phyloP scores from a whole-genome alignment of 352 stramenopile genomes.

The Peronosclerospora sorghi region DNA sequence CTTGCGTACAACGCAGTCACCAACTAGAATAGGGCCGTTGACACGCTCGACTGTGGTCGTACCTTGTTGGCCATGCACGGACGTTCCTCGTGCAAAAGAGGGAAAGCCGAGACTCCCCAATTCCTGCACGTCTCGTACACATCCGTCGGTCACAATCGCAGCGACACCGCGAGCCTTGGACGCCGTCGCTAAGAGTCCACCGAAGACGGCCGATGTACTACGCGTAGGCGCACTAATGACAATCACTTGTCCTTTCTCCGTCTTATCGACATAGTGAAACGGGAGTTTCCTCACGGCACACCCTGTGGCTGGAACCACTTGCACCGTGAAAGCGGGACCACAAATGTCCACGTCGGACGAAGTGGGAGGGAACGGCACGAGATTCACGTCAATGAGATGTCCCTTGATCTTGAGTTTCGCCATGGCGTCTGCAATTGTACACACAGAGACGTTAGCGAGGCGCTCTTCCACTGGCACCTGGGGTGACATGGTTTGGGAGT shows the following conservation, averaged over 20 bases:
- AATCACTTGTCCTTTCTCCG: conserved; percentile 63
- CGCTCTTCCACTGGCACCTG: conserved; percentile 14
- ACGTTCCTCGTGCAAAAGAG: conserved; percentile 57
- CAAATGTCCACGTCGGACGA: conserved; percentile 63
- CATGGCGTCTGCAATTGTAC: conserved; percentile 70
- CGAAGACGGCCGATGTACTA: conserved; percentile 52
- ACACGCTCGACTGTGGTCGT: conserved; percentile 54
- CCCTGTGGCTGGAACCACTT: conserved; percentile 57
- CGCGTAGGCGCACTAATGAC: conserved; percentile 57
- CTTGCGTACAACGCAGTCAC: conserved; percentile 61
- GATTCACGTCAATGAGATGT: conserved; percentile 65
- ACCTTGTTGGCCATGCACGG: conserved; percentile 59
- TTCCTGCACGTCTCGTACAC: conserved; percentile 67
- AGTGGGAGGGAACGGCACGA: conserved; percentile 47
- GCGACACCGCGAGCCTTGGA: conserved; percentile 56
- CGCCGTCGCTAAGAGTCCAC: conserved; percentile 55
- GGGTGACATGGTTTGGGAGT: neutral
- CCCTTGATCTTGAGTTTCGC: conserved; percentile 65
- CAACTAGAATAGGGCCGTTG: conserved; percentile 51
- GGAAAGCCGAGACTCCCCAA: conserved; percentile 56
- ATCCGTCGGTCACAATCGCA: conserved; percentile 60
- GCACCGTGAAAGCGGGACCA: conserved; percentile 61
- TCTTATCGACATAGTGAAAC: conserved; percentile 74
- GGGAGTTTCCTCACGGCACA: conserved; percentile 11
- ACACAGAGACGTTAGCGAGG: conserved; percentile 69